phyloP scores from a whole-genome alignment of 306 rosid genomes.

The cucumber (Cucumis sativus) region DNA sequence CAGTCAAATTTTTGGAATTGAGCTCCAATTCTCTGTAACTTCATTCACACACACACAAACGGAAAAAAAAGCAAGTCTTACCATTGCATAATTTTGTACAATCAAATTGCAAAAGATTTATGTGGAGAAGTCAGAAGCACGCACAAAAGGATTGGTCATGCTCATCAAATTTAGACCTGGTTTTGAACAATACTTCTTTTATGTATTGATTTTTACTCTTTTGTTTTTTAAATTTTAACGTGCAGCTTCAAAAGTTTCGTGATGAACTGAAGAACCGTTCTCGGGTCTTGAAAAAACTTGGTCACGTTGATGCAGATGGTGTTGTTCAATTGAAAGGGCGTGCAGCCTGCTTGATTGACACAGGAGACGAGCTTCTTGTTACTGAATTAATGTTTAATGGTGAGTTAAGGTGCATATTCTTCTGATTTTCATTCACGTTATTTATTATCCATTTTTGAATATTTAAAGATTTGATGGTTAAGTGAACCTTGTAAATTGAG shows the following conservation, averaged over 20 bases:
- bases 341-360: conserved; percentile 97
- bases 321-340: conserved; percentile 97
- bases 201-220: no score
- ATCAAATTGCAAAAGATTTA: neutral
- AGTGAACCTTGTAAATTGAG: neutral
- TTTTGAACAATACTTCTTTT: neutral
- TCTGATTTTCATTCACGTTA: neutral
- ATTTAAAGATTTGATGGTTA: neutral
- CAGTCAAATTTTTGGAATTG: neutral
- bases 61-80: neutral
- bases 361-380: conserved; percentile 95
- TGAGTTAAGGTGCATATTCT: conserved; percentile 10
- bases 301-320: conserved; percentile 84
- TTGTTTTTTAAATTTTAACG: neutral
- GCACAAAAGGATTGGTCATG: neutral
- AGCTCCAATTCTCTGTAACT: neutral
- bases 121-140: neutral
- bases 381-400: conserved; percentile 98
- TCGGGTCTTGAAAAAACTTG: conserved; percentile 87
- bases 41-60: neutral
- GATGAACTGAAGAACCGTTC: conserved; percentile 89
- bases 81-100: neutral
- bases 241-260: conserved; percentile 88
- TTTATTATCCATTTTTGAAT: neutral
- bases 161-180: neutral